phyloP scores from a whole-genome alignment of 1,284 basidiomycete species.

The Marasmius sp. region DNA sequence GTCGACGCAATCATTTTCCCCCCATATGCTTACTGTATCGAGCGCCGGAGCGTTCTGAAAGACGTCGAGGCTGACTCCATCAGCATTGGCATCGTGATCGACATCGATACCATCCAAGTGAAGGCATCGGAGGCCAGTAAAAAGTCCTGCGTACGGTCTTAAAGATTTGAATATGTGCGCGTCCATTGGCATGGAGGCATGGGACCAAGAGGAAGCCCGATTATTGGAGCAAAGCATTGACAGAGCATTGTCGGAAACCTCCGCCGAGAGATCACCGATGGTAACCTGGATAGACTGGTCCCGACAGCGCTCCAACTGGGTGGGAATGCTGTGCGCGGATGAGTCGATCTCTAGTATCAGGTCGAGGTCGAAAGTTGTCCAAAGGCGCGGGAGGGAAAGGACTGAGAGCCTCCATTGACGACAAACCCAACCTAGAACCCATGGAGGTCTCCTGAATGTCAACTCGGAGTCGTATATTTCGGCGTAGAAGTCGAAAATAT shows the following conservation, averaged over 20 bases:
- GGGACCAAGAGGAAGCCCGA: background rate
- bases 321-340: background rate
- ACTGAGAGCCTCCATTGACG: background rate
- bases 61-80: background rate
- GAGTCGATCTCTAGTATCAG: background rate
- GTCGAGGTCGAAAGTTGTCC: background rate
- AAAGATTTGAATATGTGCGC: background rate
- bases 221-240: background rate
- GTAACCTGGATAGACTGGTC: background rate
- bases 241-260: background rate
- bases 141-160: background rate
- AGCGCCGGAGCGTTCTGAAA: background rate
- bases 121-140: background rate
- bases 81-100: background rate
- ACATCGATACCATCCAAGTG: background rate
- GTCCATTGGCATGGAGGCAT: background rate
- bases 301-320: background rate
- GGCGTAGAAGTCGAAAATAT: background rate
- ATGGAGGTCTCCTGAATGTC: background rate
- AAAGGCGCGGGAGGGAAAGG: background rate
- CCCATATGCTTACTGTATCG: background rate
- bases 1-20: background rate
- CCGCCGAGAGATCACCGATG: background rate
- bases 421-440: background rate
- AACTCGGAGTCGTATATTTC: background rate